These are phyloP conservation scores for Pythium sukuiense DNA, from an alignment of 352 stramenopile genomes.

Conservation along the genomic window DNA sequence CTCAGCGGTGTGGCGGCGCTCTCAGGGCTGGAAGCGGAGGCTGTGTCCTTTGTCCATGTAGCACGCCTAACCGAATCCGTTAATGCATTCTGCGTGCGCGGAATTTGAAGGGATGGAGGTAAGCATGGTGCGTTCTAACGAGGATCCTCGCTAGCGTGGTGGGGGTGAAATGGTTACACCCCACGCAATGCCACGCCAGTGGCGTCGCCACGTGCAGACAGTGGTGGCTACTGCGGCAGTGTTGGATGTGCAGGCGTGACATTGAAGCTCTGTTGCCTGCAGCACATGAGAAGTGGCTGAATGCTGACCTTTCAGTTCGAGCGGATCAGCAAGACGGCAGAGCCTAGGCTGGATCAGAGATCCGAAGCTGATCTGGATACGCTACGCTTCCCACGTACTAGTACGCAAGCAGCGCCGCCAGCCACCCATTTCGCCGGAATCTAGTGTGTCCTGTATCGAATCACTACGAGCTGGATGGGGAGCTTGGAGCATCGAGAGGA, in stretches of 20 bases:
- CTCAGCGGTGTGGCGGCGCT: neutral
- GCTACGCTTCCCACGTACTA: neutral
- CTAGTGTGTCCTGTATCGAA: neutral
- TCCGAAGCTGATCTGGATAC: conserved; percentile 3
- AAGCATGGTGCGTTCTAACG: neutral
- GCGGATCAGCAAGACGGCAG: neutral
- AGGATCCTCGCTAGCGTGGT: neutral
- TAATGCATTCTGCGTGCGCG: too few species aligned
- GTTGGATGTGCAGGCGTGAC: neutral
- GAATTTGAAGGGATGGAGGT: neutral
- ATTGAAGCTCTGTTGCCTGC: neutral
- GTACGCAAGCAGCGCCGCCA: neutral
- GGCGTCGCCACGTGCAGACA: neutral
- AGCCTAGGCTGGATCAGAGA: neutral
- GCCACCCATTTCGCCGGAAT: neutral
- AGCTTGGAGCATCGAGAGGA: neutral
- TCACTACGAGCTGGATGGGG: neutral
- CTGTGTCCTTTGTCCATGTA: neutral
- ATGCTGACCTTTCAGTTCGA: neutral
- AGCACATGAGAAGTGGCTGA: conserved; percentile 5
- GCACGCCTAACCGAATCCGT: too few species aligned
- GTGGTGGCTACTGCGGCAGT: neutral
- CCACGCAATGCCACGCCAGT: too few species aligned
- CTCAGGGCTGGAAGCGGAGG: too few species aligned
- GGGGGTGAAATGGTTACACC: neutral